Conservation (phyloP, 164 flowering plant genomes). For the Berberis vulgaris region DNA sequence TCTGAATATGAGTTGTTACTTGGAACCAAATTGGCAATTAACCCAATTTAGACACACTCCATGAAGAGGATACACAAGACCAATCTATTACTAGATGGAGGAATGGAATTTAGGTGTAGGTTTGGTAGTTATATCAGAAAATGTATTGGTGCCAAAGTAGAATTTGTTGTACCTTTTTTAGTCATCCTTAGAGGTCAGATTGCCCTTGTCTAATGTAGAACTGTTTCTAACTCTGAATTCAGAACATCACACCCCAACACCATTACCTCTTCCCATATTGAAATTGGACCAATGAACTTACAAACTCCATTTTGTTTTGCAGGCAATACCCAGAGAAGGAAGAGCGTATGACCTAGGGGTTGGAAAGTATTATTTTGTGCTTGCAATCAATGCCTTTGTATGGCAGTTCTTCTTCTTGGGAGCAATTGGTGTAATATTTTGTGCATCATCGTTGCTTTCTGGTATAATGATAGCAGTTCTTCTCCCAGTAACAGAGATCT, state of each 20-base stretch:
- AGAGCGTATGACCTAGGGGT: not conserved
- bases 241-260: not conserved
- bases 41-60: too few species aligned
- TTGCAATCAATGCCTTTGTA: not conserved
- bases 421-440: not conserved
- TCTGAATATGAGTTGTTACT: too few species aligned
- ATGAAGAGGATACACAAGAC: too few species aligned
- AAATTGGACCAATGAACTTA: not conserved
- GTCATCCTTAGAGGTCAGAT: too few species aligned
- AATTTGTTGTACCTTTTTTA: too few species aligned
- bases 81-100: too few species aligned
- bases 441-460: not conserved
- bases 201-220: too few species aligned
- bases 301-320: not conserved
- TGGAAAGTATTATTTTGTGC: not conserved
- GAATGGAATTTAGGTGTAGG: too few species aligned
- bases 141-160: too few species aligned
- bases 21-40: too few species aligned
- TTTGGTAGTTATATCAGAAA: too few species aligned
- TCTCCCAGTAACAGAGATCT: not conserved
- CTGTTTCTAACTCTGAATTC: not conserved
- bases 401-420: conserved; percentile 4
- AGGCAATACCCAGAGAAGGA: conserved; percentile 3
- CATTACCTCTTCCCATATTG: not conserved
- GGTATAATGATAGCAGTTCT: conserved; percentile 1